Evolutionary conservation across 148 eudicot genomes (phyloP).

Genomic region (Rhododendron molle): DNA sequence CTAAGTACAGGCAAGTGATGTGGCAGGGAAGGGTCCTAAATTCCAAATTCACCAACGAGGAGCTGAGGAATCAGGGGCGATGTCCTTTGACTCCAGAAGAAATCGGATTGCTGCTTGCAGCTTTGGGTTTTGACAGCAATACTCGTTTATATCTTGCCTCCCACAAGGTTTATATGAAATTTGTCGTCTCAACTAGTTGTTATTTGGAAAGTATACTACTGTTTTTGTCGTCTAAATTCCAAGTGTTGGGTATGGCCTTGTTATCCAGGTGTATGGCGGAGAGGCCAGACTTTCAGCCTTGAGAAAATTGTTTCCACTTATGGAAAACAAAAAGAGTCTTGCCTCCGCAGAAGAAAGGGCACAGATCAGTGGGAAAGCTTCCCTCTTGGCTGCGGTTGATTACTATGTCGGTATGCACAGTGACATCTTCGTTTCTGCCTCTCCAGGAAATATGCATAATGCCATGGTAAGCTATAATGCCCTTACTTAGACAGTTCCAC

Average conservation of each 20-base stretch:
- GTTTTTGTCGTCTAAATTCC: background rate
- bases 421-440: conserved; percentile 93
- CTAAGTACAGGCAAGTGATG: conserved; percentile 77
- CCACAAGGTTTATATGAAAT: conserved; percentile 58
- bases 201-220: background rate
- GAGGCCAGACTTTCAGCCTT: conserved; percentile 76
- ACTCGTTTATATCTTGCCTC: conserved; percentile 96
- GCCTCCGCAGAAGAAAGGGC: conserved; percentile 78
- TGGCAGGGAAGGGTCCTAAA: conserved; percentile 97
- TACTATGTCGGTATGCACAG: conserved; percentile 95
- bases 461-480: conserved; percentile 64
- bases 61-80: conserved; percentile 86
- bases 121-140: conserved; percentile 84
- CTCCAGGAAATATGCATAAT: conserved; percentile 99
- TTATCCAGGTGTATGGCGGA: conserved; percentile 77
- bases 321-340: conserved; percentile 94
- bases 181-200: background rate
- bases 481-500: background rate
- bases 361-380: conserved; percentile 82
- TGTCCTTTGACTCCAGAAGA: conserved; percentile 99
- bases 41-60: conserved; percentile 94
- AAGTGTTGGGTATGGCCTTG: background rate
- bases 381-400: conserved; percentile 88
- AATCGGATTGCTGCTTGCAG: conserved; percentile 85
- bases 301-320: conserved; percentile 63